A percentile compares a stretch with the other conserved stretches of the same genome.
These are phyloP conservation scores for Nepenthes alata DNA, from an alignment of 179 eudicot genomes.

Conservation along the genomic window DNA sequence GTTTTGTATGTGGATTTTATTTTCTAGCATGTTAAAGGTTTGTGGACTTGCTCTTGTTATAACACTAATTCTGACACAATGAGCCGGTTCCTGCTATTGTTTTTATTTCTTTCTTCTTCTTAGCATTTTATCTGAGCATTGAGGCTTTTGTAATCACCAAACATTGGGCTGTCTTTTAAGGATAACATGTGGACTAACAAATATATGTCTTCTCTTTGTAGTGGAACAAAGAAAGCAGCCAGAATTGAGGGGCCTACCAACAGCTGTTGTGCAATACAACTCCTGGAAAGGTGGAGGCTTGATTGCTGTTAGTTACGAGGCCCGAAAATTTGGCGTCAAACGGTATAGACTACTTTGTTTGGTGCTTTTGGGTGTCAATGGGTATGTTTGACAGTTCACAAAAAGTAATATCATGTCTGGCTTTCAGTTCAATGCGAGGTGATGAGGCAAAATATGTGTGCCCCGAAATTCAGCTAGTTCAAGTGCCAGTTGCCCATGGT, in stretches of 20 bases:
- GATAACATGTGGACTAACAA: not conserved
- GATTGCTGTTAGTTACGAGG: conserved; percentile 92
- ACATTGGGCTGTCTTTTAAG: too few species aligned
- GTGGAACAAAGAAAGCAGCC: conserved; percentile 89
- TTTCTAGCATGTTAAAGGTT: not conserved
- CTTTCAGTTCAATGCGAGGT: conserved; percentile 83
- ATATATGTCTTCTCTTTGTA: conserved; percentile 4
- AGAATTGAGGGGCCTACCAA: conserved; percentile 65
- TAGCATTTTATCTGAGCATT: too few species aligned
- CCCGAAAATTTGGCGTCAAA: conserved; percentile 75
- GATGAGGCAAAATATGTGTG: conserved; percentile 75
- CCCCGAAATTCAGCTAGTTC: conserved; percentile 79
- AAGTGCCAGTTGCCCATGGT: conserved; percentile 87
- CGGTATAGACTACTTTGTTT: conserved; percentile 33
- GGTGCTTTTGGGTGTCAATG: not conserved
- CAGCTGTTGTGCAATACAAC: conserved; percentile 94
- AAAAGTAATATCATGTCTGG: conserved; percentile 4
- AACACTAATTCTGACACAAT: too few species aligned
- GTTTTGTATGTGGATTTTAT: not conserved
- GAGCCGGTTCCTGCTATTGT: not conserved
- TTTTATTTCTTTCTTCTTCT: not conserved
- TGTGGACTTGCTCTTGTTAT: too few species aligned
- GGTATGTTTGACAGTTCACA: conserved; percentile 2
- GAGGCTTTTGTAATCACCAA: too few species aligned
- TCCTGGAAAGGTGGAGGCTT: conserved; percentile 94